A percentile compares a stretch with the other conserved stretches of the same genome.
phyloP scores from a whole-genome alignment of 805 yeast genomes.

The Alloascoidea africana region DNA sequence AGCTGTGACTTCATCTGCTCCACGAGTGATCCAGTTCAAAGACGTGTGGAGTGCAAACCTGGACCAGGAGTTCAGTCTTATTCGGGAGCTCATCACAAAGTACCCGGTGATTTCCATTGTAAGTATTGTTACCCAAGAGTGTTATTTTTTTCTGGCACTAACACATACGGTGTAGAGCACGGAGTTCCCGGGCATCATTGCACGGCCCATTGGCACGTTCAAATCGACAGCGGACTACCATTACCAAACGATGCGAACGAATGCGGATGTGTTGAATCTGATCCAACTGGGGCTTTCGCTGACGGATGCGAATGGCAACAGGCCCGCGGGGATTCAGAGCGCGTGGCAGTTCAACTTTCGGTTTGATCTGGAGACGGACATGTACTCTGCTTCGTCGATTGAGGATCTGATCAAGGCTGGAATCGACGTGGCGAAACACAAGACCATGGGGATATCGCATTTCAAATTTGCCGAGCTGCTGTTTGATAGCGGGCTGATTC shows the following conservation, averaged over 20 bases:
- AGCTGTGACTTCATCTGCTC: too few relatives aligned
- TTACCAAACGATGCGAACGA: slow-evolving; percentile 86
- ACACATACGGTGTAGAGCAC: slow-evolving; percentile 51
- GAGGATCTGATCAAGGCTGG: slow-evolving; percentile 73
- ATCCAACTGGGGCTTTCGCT: slow-evolving; percentile 78
- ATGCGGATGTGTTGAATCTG: slow-evolving; percentile 73
- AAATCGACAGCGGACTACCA: slow-evolving; percentile 85
- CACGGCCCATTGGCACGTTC: slow-evolving; percentile 91
- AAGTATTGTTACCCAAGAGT: slow-evolving; percentile 29
- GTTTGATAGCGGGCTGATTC: slow-evolving; percentile 72
- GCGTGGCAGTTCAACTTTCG: slow-evolving; percentile 97
- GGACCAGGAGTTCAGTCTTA: slow-evolving; percentile 21
- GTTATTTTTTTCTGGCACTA: slow-evolving; percentile 38
- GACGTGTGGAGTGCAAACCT: slow-evolving; percentile 26
- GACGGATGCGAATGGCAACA: slow-evolving; percentile 52
- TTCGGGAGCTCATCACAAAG: slow-evolving; percentile 20
- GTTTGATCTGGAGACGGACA: slow-evolving; percentile 62
- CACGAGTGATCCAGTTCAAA: too few relatives aligned
- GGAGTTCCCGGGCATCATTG: slow-evolving; percentile 92
- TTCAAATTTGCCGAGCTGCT: slow-evolving; percentile 72
- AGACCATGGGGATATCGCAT: slow-evolving; percentile 62
- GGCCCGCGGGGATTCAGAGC: slow-evolving; percentile 48
- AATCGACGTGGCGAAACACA: slow-evolving; percentile 62
- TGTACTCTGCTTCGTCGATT: slow-evolving; percentile 78
- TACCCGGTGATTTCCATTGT: slow-evolving; percentile 20